Evolutionary conservation across 2,329 filamentous ascomycete genomes (phyloP).

Genomic region (Ceratocystis destructans): DNA sequence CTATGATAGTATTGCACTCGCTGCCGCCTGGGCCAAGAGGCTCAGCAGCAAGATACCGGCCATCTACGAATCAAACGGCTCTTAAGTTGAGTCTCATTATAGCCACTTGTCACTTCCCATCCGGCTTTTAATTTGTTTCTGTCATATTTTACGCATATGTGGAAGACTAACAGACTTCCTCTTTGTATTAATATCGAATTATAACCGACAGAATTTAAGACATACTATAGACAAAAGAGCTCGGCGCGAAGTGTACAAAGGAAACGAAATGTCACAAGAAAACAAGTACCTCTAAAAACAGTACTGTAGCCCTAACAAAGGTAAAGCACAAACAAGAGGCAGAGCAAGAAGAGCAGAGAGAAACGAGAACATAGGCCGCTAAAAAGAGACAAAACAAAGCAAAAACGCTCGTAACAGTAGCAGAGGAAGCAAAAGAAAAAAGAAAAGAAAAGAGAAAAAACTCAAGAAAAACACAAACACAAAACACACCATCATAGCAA

Average conservation of each 20-base stretch:
- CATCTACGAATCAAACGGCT: no score
- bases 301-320: constrained; percentile 2
- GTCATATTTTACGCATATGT: background rate
- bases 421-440: background rate
- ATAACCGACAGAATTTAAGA: background rate
- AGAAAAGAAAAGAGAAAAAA: background rate
- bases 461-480: background rate
- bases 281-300: constrained; percentile 7
- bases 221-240: constrained; percentile 3
- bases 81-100: background rate
- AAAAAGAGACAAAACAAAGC: background rate
- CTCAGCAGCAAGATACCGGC: no score
- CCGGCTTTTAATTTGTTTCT: background rate
- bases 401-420: background rate
- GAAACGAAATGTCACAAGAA: constrained; percentile 2
- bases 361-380: background rate
- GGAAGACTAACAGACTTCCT: background rate
- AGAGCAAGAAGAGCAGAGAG: no score
- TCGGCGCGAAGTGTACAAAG: background rate
- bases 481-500: background rate
- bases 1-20: background rate
- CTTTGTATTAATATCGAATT: background rate
- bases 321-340: constrained; percentile 3
- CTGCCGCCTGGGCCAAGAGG: background rate
- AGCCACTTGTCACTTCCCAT: background rate